Evolutionary conservation across 1,139 yeast genomes (phyloP), one percentile per base, ranked within the genome.

Genomic region (Blastobotrys aristatus): DNA sequence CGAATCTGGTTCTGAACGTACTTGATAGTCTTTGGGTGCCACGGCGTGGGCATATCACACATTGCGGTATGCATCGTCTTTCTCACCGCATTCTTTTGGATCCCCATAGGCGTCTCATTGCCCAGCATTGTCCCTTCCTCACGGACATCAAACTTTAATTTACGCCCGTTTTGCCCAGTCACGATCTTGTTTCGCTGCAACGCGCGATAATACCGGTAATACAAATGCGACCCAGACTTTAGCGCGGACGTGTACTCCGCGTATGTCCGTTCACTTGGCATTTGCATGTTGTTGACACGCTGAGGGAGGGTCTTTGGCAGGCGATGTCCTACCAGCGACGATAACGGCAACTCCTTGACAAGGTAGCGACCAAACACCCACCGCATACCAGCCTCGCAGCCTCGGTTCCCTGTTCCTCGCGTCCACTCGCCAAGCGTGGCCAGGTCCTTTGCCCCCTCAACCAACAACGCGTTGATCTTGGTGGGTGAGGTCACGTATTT

Each of bases 61-160:
- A 53, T 34, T 14, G 56, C 40, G 4, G 33, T 38, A 8, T 37
- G 21, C 46, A 55, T 52, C 7, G 50, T 38, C 29, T 50, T 50
- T 16, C 40, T 31, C 6, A 60, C 46, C 4, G 39, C 17, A 43
- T 58, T 59, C 39, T 46, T 43, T 40, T 52, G 53, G 14, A 62
- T 44, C 29, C 43, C 27, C n/a, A 40, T 32, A 3, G 61, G 58
- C 34, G 58, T 42, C 1, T 53, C 53, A 1, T 34, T 41, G 14
- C 63, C 63, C 8, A 52, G 42, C 2, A 55, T 46, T 1, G 63
- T 54, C 14, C 54, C 58, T 31, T 52, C 53, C 14, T 50, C 47
- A 1, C 40, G 49, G 4, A 52, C 47, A 3, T 50, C 49, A 18
- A 48, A 52, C n/a, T 32, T 29, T 31, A 59, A 49, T 43, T 57